Evolutionary conservation across 805 yeast species (phyloP), one percentile per base, ranked within the genome.

Genomic region (Starmerella apis): DNA sequence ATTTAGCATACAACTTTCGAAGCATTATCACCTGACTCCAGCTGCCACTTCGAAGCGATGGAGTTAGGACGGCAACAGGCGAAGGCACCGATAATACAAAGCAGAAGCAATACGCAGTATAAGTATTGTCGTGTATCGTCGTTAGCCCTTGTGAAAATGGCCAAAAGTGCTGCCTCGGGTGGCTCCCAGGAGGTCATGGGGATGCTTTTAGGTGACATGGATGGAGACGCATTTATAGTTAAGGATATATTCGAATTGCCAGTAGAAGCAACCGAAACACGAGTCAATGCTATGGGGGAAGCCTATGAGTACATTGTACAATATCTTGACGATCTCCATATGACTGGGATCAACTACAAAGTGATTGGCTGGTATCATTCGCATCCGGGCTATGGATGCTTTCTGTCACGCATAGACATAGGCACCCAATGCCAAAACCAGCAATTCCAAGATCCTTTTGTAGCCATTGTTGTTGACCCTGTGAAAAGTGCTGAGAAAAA

Each of bases 301-400:
- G 94, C 94, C 0, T 88, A 88, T 65, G 97, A 90, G 64, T 92
- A 82, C 63, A 88, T 92, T 95, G 92, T 88, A 1, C 81, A 79
- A 52, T 87, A 84, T 64, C 68, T 84, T 46, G 80, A 80, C 48
- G 69, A 73, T 37, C 64, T 77, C 54, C 50, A 49, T 22, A 76
- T 76, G 60, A 65, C 68, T 23, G 77, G 77, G 1, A 65, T 76
- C n/a, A 53, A 63, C n/a, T 81, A 83, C 54, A 76, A 83, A 57
- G 83, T 90, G 20, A 85, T 92, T 14, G 98, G 98, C 9, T 90
- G 98, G 98, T 90, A 92, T 66, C 97, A 73, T 65, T 86, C 90
- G 4, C 98, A 90, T 65, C 98, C 98, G 0, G 95, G 96, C 0
- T 90, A 87, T 65, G 96, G 96, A 16, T 88, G 96, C 64, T 90